Conservation (phyloP, 768 basidiomycete species). For the Tulasnella sp. region DNA sequence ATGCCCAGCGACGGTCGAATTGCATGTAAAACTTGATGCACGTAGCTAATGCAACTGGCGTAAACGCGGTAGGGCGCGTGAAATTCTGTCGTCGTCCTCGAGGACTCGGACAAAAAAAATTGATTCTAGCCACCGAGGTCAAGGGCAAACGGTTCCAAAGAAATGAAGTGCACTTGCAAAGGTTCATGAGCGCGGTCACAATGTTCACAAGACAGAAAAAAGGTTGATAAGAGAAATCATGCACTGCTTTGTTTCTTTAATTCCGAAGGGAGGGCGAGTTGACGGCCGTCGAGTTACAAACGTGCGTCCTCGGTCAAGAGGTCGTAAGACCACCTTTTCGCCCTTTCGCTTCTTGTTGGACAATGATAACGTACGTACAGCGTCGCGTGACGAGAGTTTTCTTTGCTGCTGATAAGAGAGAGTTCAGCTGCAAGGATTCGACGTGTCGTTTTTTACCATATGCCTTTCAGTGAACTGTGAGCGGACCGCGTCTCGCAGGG, state of each 20-base stretch:
- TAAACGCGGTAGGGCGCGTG: too few relatives aligned
- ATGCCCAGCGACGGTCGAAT: neutral
- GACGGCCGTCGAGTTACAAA: neutral
- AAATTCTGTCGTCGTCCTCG: neutral
- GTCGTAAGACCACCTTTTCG: neutral
- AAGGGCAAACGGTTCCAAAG: neutral
- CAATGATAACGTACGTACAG: neutral
- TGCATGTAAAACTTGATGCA: neutral
- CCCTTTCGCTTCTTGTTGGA: neutral
- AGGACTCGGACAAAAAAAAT: neutral
- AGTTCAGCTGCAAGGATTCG: neutral
- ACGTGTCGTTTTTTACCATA: neutral
- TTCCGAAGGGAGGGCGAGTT: neutral
- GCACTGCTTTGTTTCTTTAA: neutral
- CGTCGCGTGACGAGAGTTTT: too few relatives aligned
- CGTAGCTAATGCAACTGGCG: too few relatives aligned
- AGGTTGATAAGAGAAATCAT: neutral
- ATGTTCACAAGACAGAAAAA: too few relatives aligned
- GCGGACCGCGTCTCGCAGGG: neutral
- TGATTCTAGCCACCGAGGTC: neutral
- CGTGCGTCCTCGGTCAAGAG: neutral
- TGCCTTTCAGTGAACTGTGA: neutral
- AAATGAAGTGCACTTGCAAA: too few relatives aligned
- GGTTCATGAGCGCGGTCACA: too few relatives aligned
- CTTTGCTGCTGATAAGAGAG: neutral